These are phyloP conservation scores for Eucalyptus cloeziana DNA, from an alignment of 345 rosid species.

Conservation along the genomic window DNA sequence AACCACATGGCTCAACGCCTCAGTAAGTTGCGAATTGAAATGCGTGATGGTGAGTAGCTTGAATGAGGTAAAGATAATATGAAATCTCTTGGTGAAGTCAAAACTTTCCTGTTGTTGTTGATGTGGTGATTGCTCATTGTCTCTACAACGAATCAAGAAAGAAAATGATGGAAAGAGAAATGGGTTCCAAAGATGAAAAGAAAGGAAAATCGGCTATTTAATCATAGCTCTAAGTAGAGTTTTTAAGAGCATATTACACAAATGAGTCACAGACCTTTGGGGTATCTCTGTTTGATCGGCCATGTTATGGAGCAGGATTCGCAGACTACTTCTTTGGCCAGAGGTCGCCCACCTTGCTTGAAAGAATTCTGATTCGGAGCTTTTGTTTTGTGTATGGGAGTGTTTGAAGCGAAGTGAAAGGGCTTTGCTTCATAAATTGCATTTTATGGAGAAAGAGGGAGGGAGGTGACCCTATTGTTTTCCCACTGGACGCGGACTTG, in stretches of 20 bases:
- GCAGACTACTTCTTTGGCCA: rapidly evolving
- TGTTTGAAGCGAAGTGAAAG: too few species aligned
- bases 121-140: neutral
- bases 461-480: too few species aligned
- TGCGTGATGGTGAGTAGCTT: rapidly evolving
- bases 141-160: neutral
- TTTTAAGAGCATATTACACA: neutral
- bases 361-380: too few species aligned
- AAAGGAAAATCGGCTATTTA: neutral
- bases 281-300: neutral
- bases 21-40: rapidly evolving
- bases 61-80: rapidly evolving
- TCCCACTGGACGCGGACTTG: too few species aligned
- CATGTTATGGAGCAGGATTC: neutral
- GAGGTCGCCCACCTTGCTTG: too few species aligned
- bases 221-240: too few species aligned
- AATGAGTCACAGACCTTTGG: rapidly evolving
- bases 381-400: too few species aligned
- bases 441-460: too few species aligned
- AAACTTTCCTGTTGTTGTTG: rapidly evolving
- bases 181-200: neutral
- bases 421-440: too few species aligned
- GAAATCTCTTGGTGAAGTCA: rapidly evolving
- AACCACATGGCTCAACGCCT: rapidly evolving
- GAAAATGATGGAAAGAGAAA: neutral